Evolutionary conservation across 2,329 filamentous ascomycete species (phyloP), one percentile per base, ranked within the genome.

Genomic region (Plenodomus tracheiphilus): DNA sequence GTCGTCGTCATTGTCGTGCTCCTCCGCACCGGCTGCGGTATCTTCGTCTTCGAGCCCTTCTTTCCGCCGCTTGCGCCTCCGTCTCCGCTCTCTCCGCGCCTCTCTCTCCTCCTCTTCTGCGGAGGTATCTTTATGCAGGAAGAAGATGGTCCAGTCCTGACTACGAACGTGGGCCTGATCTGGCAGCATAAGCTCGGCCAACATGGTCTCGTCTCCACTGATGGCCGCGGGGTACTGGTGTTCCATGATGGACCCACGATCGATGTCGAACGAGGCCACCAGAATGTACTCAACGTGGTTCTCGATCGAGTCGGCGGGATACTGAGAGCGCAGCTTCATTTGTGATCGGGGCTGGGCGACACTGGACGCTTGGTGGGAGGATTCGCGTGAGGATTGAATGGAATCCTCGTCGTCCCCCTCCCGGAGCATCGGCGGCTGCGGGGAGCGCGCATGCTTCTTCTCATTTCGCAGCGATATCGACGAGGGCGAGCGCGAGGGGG

Each of bases 131-230:
- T 97, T 97, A 76, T 99, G 94, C 47, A 99, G 73, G 70, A 99
- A 99, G 77, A 99, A 99, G 46, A 97, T 96, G 36, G 94, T 99
- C 94, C 94, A 99, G 72, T 99, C 94, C 74, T 97, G 92, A 66
- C 89, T 93, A 34, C 94, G 85, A 53, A 94, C 85, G 75, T 99
- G 94, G 18, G 93, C 91, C 74, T 97, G 93, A 73, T 99, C 94
- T 0, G 94, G 94, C 70, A 99, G 78, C 94, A 99, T 99, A 66
- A 99, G 83, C 77, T 99, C 94, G 6, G 94, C 94, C 67, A 99
- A 76, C 92, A 97, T 97, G 66, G 96, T 88, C 76, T 99, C 94
- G 70, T 99, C 93, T 25, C 94, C 93, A 42, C 91, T 97, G 54
- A 99, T 97, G 42, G 93, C 86, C 36, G 90, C 87, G 0, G 94